phyloP scores from a whole-genome alignment of 2,329 filamentous ascomycete genomes.

The Stemphylium vesicarium region DNA sequence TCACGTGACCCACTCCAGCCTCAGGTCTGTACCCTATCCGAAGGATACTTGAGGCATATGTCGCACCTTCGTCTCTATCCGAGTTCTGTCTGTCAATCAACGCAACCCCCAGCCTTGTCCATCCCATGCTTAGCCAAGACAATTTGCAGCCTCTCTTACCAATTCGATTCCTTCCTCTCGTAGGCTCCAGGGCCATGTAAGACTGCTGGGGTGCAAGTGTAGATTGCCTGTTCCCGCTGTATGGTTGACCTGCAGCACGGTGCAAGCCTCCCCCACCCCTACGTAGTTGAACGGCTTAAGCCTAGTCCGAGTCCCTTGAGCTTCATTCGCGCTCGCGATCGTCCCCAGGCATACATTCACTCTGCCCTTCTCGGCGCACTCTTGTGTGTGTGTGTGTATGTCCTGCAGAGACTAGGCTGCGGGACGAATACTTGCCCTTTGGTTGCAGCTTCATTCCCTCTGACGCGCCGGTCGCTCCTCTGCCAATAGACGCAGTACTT shows the following conservation, averaged over 20 bases:
- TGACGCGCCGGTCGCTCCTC: conserved; percentile 30
- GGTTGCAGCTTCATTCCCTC: conserved; percentile 27
- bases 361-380: conserved; percentile 24
- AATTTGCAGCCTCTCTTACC: background rate
- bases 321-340: conserved; percentile 28
- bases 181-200: conserved; percentile 12
- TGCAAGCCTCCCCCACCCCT: conserved; percentile 24
- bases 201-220: conserved; percentile 5
- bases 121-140: conserved; percentile 8
- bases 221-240: conserved; percentile 12
- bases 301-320: conserved; percentile 22
- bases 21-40: conserved; percentile 3
- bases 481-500: conserved; percentile 25
- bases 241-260: conserved; percentile 11
- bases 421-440: conserved; percentile 23
- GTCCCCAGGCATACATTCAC: conserved; percentile 25
- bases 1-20: conserved; percentile 11
- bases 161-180: background rate
- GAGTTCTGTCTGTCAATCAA: background rate
- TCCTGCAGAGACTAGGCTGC: conserved; percentile 26
- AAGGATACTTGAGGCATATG: conserved; percentile 12
- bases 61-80: conserved; percentile 1
- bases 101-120: background rate
- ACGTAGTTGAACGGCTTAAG: conserved; percentile 17
- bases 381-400: conserved; percentile 2